These are phyloP conservation scores for Sporobolomyces pararoseus DNA, from an alignment of 768 basidiomycete species.

Conservation along the genomic window DNA sequence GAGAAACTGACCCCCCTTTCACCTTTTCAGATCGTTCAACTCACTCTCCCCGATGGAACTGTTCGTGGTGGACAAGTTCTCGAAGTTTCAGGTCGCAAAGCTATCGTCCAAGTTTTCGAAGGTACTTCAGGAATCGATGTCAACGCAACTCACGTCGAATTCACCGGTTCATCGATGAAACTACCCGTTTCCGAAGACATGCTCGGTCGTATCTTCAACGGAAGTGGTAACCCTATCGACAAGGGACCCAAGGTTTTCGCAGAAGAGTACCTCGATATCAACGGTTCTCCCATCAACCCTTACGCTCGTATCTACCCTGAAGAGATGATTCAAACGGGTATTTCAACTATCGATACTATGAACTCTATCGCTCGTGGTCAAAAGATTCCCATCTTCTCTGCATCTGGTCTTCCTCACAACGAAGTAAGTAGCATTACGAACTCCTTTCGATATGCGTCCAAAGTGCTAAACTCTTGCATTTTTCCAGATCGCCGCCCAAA, in stretches of 20 bases:
- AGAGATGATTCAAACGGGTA: slow-evolving; percentile 99
- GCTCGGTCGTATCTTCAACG: slow-evolving; percentile 98
- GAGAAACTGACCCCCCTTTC: not conserved
- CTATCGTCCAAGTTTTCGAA: slow-evolving; percentile 98
- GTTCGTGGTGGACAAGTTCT: slow-evolving; percentile 95
- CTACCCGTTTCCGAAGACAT: slow-evolving; percentile 98
- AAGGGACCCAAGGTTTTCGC: slow-evolving; percentile 98
- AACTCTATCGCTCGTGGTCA: slow-evolving; percentile 99
- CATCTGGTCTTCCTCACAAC: slow-evolving; percentile 97
- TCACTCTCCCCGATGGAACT: slow-evolving; percentile 91
- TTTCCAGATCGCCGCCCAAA: slow-evolving; percentile 92
- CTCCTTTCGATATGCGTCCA: slow-evolving; percentile 21
- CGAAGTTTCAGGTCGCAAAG: slow-evolving; percentile 97
- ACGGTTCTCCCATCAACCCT: slow-evolving; percentile 97
- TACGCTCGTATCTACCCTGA: slow-evolving; percentile 98
- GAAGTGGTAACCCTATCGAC: slow-evolving; percentile 95
- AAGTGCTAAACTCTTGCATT: not conserved
- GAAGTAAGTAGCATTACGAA: slow-evolving; percentile 60
- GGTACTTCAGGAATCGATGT: slow-evolving; percentile 97
- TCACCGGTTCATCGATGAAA: slow-evolving; percentile 98
- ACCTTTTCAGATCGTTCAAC: slow-evolving; percentile 63
- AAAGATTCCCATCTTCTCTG: slow-evolving; percentile 99
- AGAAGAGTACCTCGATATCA: slow-evolving; percentile 98
- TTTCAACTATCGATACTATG: slow-evolving; percentile 96
- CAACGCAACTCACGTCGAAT: slow-evolving; percentile 93